Base-by-base conservation (phyloP, 176 grass and related monocot genomes). In the Ensete ventricosum region DNA sequence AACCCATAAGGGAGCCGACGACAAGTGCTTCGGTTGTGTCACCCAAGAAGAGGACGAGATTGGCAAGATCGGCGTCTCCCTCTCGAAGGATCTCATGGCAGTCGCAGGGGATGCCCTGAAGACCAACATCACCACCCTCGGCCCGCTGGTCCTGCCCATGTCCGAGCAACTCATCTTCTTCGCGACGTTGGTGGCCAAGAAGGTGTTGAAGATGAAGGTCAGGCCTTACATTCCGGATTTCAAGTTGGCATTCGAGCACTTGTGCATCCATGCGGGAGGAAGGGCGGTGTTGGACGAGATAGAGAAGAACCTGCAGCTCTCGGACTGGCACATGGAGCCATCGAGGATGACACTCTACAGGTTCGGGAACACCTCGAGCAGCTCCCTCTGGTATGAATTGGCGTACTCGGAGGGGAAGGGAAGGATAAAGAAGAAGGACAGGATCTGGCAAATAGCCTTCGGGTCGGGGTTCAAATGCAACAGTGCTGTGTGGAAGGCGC, bases 391-490 rank as follows among this genome's bases (percentile, higher is more conserved):
- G 83, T 85, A 85, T 1, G 83, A 85, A 22, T 16, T 84, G 77
- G 77, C 77, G 19, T 76, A 80, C 22, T 27, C 71, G 10, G 71
- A 84, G 53, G 72, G 77, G 50, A 80, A 84, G 68, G 83, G 83
- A 76, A 84, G 83, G 62, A 70, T 80, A n/a, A 75, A 52, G 63
- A 80, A 14, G 52, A 71, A 78, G 2, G 83, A 85, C 34, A 54
- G 83, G 29, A 51, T 60, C 22, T 80, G 83, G 83, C 77, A 85
- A 49, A 85, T 85, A 11, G 77, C 77, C 2, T 85, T 85, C 11
- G 83, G 83, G 21, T 85, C 83, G 9, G 83, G 83, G 9, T 84
- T 84, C 58, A 84, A 84, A 77, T 80, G 83, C 20, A 80, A 84
- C 53, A 84, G 83, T 19, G 83, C 83, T 1, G 83, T 84, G n/a